A percentile compares a stretch with the other conserved stretches of the same genome.
Evolutionary conservation across 177 flowering plant genomes (phyloP).

Genomic region (Vitis hybrid): DNA sequence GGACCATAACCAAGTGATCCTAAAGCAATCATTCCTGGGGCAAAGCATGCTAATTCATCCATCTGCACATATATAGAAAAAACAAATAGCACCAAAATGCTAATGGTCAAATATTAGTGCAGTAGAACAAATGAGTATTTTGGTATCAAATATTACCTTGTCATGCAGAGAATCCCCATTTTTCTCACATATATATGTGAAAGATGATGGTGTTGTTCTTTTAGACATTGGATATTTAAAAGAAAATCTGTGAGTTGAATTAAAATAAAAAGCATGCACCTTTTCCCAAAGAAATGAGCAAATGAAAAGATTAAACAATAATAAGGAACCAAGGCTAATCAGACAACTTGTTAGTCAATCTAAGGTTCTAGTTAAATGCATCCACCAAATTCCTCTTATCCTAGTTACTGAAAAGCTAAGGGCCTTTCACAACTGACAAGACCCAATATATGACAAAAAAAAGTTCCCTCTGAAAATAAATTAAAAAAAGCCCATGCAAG

Average conservation of each 20-base stretch:
- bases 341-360: too few relatives aligned
- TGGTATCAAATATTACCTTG: constrained; percentile 50
- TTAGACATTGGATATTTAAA: background rate
- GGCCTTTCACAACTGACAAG: too few relatives aligned
- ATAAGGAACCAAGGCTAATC: too few relatives aligned
- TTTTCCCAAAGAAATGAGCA: background rate
- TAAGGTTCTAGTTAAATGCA: too few relatives aligned
- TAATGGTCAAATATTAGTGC: background rate
- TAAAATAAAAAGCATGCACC: background rate
- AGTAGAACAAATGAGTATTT: background rate
- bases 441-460: too few relatives aligned
- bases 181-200: constrained; percentile 85
- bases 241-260: background rate
- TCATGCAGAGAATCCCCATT: constrained; percentile 63
- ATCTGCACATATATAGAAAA: constrained; percentile 52
- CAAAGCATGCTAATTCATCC: constrained; percentile 99
- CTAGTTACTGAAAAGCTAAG: too few relatives aligned
- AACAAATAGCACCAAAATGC: background rate
- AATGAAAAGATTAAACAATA: too few relatives aligned
- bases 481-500: too few relatives aligned
- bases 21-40: constrained; percentile 97
- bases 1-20: constrained; percentile 88
- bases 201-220: constrained; percentile 77
- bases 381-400: too few relatives aligned
- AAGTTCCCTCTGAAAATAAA: too few relatives aligned